These are phyloP conservation scores for Porpolomopsis calyptriformis DNA, from an alignment of 768 basidiomycete species.

Conservation along the genomic window DNA sequence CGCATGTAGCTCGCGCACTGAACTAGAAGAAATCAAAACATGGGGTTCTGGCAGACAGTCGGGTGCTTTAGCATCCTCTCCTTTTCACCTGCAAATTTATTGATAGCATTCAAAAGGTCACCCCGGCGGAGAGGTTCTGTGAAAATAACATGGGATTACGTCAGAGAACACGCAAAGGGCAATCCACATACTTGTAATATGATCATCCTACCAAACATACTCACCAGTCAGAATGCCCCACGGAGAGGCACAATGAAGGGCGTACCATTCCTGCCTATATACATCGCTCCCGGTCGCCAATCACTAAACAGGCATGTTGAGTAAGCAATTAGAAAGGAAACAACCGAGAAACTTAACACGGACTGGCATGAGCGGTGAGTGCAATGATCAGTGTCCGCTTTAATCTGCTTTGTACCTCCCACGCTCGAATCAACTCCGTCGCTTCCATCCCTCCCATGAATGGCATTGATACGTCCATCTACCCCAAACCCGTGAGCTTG, in stretches of 20 bases:
- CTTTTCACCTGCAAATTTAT: slow-evolving; percentile 40
- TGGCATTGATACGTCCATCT: slow-evolving; percentile 99
- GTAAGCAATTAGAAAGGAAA: neutral
- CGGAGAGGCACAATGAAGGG: neutral
- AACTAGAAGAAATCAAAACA: too few relatives aligned
- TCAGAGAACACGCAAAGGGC: neutral
- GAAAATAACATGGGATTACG: neutral
- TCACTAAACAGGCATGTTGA: slow-evolving; percentile 43
- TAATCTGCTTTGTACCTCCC: slow-evolving; percentile 64
- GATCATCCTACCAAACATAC: slow-evolving; percentile 20
- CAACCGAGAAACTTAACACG: slow-evolving; percentile 26
- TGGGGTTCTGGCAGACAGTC: too few relatives aligned
- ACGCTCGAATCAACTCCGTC: slow-evolving; percentile 81
- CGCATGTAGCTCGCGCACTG: too few relatives aligned
- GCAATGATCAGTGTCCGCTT: slow-evolving; percentile 86
- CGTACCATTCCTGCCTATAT: slow-evolving; percentile 58
- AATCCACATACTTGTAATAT: slow-evolving; percentile 19
- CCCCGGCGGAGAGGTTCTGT: slow-evolving; percentile 41
- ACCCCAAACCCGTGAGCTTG: slow-evolving; percentile 4
- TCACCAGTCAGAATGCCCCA: slow-evolving; percentile 4
- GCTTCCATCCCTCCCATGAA: slow-evolving; percentile 99
- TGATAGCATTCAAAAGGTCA: slow-evolving; percentile 50
- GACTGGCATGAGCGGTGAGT: slow-evolving; percentile 92
- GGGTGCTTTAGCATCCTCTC: slow-evolving; percentile 6
- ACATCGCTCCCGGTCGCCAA: slow-evolving; percentile 72